Percentiles rank a stretch among this genome's conserved stretches.
Evolutionary conservation across 352 stramenopile species (phyloP).

Genomic region (Phytophthora fragariaefolia): DNA sequence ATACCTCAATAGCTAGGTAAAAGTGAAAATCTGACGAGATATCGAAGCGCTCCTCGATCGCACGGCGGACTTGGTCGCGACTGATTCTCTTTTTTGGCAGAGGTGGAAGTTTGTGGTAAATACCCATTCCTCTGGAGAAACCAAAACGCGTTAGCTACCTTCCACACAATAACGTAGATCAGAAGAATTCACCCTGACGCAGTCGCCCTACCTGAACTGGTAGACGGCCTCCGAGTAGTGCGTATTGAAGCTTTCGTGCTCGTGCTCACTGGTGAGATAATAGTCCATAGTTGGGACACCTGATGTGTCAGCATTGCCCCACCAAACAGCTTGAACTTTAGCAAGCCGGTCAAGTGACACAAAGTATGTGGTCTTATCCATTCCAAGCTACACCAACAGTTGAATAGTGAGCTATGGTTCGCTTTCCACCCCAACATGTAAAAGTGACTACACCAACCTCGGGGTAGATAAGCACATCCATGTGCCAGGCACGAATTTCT

Average conservation of each 20-base stretch:
- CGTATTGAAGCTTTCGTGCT: slow-evolving; percentile 46
- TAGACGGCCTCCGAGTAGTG: slow-evolving; percentile 74
- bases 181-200: not conserved
- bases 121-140: slow-evolving; percentile 60
- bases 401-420: slow-evolving; percentile 5
- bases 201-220: slow-evolving; percentile 57
- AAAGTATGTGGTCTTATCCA: slow-evolving; percentile 84
- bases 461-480: slow-evolving; percentile 79
- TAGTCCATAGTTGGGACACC: slow-evolving; percentile 76
- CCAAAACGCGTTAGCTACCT: not conserved
- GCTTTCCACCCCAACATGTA: not conserved
- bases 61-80: slow-evolving; percentile 50
- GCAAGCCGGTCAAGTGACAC: slow-evolving; percentile 71
- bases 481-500: slow-evolving; percentile 53
- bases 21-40: slow-evolving; percentile 61
- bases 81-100: slow-evolving; percentile 46
- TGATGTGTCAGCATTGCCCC: slow-evolving; percentile 76
- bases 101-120: slow-evolving; percentile 59
- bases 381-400: slow-evolving; percentile 58
- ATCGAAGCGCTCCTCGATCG: slow-evolving; percentile 65
- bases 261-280: slow-evolving; percentile 70
- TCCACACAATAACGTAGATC: not conserved
- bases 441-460: slow-evolving; percentile 46
- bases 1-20: slow-evolving; percentile 72
- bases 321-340: slow-evolving; percentile 76